Evolutionary conservation across 768 basidiomycete genomes (phyloP).

Genomic region (Leucocoprinus leucothites): DNA sequence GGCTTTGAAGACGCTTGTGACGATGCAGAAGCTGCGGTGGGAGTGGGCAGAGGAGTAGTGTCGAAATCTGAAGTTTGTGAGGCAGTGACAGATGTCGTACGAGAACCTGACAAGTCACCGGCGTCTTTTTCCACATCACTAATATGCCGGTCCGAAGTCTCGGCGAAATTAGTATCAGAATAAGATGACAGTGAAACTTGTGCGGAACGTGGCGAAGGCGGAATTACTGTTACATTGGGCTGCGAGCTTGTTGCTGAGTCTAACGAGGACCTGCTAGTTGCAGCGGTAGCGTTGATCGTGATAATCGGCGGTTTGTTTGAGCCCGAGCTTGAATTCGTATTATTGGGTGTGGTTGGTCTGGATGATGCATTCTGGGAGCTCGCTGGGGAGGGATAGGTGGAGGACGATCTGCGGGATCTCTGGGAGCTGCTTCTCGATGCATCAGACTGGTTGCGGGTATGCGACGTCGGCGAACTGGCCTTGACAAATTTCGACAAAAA

Average conservation of each 20-base stretch:
- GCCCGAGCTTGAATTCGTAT: not conserved
- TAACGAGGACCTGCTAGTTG: conserved; percentile 3
- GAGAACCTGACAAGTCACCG: conserved; percentile 10
- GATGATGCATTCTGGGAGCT: not conserved
- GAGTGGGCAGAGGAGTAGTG: conserved; percentile 1
- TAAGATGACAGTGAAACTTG: not conserved
- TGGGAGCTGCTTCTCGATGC: not conserved
- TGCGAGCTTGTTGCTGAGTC: conserved; percentile 3
- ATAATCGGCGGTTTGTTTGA: not conserved
- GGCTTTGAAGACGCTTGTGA: not conserved
- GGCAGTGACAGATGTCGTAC: conserved; percentile 8
- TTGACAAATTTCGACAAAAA: conserved; percentile 12
- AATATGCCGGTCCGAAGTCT: conserved; percentile 7
- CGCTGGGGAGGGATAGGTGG: not conserved
- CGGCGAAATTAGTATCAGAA: not conserved
- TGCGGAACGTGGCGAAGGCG: conserved; percentile 7
- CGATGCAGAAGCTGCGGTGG: not conserved
- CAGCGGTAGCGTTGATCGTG: conserved; percentile 1
- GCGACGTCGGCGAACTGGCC: not conserved
- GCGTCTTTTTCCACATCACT: conserved; percentile 8
- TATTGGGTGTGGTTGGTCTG: not conserved
- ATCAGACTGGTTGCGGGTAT: conserved; percentile 4
- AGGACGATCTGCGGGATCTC: not conserved
- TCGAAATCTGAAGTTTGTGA: not conserved
- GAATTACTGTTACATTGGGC: conserved; percentile 5